Conservation (phyloP, 2,329 filamentous ascomycete genomes). For the Calycina herbarum region DNA sequence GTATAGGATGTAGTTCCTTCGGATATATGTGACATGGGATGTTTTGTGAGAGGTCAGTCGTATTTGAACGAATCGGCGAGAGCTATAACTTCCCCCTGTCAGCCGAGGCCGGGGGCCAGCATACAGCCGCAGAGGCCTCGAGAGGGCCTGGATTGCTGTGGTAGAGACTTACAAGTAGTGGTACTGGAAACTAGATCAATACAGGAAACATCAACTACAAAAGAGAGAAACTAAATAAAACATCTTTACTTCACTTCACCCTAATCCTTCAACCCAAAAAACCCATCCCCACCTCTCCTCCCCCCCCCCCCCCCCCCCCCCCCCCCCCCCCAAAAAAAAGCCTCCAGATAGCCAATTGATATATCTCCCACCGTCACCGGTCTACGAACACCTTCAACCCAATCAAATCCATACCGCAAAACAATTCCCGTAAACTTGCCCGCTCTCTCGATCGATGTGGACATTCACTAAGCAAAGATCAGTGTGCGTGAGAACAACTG, state of each 20-base stretch:
- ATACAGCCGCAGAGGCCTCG: neutral
- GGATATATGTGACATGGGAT: neutral
- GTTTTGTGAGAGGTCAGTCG: neutral
- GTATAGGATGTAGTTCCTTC: neutral
- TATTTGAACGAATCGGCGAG: constrained; percentile 4
- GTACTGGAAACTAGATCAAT: no score
- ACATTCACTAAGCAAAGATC: neutral
- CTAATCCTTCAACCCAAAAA: no score
- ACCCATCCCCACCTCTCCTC: no score
- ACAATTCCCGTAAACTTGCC: constrained; percentile 16
- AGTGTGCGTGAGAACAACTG: neutral
- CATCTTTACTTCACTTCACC: neutral
- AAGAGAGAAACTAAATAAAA: no score
- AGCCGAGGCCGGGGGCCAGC: neutral
- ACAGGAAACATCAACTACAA: no score
- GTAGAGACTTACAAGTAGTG: no score
- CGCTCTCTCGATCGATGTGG: neutral
- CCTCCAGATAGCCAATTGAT: neutral
- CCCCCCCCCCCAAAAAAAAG: neutral
- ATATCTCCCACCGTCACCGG: neutral
- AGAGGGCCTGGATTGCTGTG: neutral
- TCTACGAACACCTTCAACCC: neutral
- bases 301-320: no score
- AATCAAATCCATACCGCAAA: neutral
- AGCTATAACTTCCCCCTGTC: neutral